Evolutionary conservation across 1,139 yeast genomes (phyloP), one percentile per base, ranked within the genome.

Genomic region (Protomyces arabidopsidicola): DNA sequence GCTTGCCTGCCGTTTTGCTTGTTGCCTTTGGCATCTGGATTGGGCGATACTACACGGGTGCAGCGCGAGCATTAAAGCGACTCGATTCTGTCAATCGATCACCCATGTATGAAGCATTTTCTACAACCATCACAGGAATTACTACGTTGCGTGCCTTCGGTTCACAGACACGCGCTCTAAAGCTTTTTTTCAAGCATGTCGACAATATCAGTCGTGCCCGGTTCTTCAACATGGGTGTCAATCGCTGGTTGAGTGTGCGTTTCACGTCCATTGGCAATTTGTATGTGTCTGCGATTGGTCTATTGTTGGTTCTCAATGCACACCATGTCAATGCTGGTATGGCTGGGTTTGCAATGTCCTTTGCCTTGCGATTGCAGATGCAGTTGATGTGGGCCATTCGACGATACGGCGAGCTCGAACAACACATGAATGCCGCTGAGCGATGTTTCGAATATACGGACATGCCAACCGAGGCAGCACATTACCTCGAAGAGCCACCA

Each of bases 91-190:
- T 89, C 58, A 84, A 96, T 34, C 88, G 90, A 73, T 90, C 97
- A 0, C 98, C 98, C 51, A 91, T 93, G 68, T 96, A 90, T 76
- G 98, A 93, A 76, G 98, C 93, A 74, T 93, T 93, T 74, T 87
- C 96, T 16, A 98, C 95, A 76, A 89, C 97, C 8, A 80, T 93
- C 71, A 85, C 84, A 38, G 98, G 98, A 72, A 90, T 91, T 42
- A 85, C 96, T 12, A 91, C 98, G 1, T 91, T 93, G 69, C 86
- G 98, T 76, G 98, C 98, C 3, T 93, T 89, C 74, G 97, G 97
- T 69, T 93, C 90, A 71, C 96, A 90, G 73, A 81, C 87, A 63
- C 82, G 95, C 71, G 95, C 93, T 73, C 81, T 90, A 79, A 82
- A 82, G 70, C 91, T 89, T 71, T 93, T 91, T 74, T 77, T 91